Evolutionary conservation across 495 filamentous ascomycete species (phyloP).

Genomic region (Darksidea phi): DNA sequence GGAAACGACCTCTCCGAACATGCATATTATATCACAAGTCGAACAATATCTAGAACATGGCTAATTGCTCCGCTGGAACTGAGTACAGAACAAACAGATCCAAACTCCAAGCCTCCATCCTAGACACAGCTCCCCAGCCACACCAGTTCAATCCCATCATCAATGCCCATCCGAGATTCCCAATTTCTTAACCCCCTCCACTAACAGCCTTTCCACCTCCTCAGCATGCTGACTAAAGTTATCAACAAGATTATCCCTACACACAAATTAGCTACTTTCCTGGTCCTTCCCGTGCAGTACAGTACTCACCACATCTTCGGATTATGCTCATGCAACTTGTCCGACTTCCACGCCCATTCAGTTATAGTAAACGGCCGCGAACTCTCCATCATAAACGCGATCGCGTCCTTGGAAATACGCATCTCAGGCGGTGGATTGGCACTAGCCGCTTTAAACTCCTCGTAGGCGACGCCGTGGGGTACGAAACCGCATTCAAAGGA

Average conservation of each 20-base stretch:
- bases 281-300: background rate
- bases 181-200: slow-evolving; percentile 18
- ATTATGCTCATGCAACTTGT: slow-evolving; percentile 58
- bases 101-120: no score
- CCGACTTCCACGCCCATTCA: slow-evolving; percentile 53
- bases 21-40: no score
- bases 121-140: background rate
- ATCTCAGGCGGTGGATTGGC: slow-evolving; percentile 46
- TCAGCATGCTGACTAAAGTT: slow-evolving; percentile 49
- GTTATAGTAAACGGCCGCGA: slow-evolving; percentile 53
- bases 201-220: slow-evolving; percentile 50
- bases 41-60: background rate
- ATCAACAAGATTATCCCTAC: slow-evolving; percentile 51
- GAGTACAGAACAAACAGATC: background rate
- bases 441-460: slow-evolving; percentile 63
- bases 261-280: slow-evolving; percentile 9
- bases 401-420: slow-evolving; percentile 51
- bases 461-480: slow-evolving; percentile 60
- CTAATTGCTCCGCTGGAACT: background rate
- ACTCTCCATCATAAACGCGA: slow-evolving; percentile 64
- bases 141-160: background rate
- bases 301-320: slow-evolving; percentile 52
- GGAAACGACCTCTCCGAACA: no score
- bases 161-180: slow-evolving; percentile 14
- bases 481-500: slow-evolving; percentile 60